A percentile compares a stretch with the other conserved stretches of the same genome.
Conservation (phyloP, 2,329 filamentous ascomycete species). For the Aspergillus eucalypticola region DNA sequence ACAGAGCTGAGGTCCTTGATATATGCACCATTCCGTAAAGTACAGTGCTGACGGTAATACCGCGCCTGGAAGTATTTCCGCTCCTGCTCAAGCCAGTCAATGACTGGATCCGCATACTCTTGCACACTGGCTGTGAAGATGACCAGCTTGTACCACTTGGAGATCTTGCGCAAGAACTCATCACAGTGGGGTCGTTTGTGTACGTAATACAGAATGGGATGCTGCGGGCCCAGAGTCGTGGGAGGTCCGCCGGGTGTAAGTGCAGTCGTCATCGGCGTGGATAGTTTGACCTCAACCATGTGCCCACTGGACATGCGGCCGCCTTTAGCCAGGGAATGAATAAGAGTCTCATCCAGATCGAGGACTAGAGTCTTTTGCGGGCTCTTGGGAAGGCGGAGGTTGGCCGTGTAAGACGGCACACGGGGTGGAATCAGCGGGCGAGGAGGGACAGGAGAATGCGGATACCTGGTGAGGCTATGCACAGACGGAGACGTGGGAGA, state of each 20-base stretch:
- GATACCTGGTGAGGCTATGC: constrained; percentile 78
- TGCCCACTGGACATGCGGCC: constrained; percentile 94
- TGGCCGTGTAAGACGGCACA: constrained; percentile 79
- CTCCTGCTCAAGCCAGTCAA: constrained; percentile 97
- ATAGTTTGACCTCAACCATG: constrained; percentile 94
- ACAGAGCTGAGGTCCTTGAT: constrained; percentile 97
- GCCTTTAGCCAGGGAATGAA: constrained; percentile 96
- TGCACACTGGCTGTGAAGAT: constrained; percentile 97
- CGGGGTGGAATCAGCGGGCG: constrained; percentile 85
- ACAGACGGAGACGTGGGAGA: constrained; percentile 82
- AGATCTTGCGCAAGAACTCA: constrained; percentile 90
- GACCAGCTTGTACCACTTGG: constrained; percentile 97
- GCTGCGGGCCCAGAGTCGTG: constrained; percentile 73
- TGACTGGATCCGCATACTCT: constrained; percentile 97
- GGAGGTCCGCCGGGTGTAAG: constrained; percentile 56
- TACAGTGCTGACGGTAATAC: constrained; percentile 97
- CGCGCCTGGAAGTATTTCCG: constrained; percentile 92
- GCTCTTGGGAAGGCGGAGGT: constrained; percentile 42
- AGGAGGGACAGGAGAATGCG: constrained; percentile 83
- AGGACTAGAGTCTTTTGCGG: constrained; percentile 92
- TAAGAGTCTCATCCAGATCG: constrained; percentile 94
- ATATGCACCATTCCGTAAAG: constrained; percentile 89
- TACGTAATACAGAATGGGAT: constrained; percentile 97
- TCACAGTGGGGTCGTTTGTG: constrained; percentile 97
- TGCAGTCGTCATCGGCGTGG: constrained; percentile 42